Conservation (phyloP, 352 stramenopile species). For the Phytophthora pistaciae region DNA sequence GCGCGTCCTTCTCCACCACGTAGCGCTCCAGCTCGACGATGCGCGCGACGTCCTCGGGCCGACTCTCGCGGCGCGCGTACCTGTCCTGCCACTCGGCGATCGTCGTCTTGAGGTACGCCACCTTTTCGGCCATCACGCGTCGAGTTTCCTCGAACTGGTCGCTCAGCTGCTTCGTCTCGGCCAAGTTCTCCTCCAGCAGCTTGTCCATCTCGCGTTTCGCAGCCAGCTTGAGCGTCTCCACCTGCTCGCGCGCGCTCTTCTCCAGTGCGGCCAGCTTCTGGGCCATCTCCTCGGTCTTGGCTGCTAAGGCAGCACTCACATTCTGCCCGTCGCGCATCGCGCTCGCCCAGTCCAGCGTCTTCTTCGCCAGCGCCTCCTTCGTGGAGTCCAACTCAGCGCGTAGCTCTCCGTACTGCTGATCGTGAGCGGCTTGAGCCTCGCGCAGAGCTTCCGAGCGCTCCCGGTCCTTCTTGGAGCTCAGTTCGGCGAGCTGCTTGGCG, state of each 20-base stretch:
- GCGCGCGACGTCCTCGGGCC: conserved; percentile 79
- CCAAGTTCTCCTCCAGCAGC: conserved; percentile 71
- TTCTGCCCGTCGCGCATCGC: conserved; percentile 41
- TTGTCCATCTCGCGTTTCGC: conserved; percentile 76
- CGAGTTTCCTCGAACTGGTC: conserved; percentile 79
- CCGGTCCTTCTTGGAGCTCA: conserved; percentile 49
- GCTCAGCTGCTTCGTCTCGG: conserved; percentile 70
- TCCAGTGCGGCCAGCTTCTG: conserved; percentile 48
- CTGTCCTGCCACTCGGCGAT: conserved; percentile 67
- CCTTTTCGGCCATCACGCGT: conserved; percentile 62
- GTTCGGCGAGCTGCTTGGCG: conserved; percentile 37
- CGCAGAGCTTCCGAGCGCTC: conserved; percentile 40
- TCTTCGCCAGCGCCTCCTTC: conserved; percentile 35
- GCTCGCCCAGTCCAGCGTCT: conserved; percentile 41
- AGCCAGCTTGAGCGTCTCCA: conserved; percentile 64
- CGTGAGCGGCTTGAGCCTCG: conserved; percentile 37
- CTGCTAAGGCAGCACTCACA: conserved; percentile 37
- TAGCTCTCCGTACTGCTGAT: conserved; percentile 37
- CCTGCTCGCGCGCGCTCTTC: conserved; percentile 46
- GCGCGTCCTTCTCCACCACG: conserved; percentile 74
- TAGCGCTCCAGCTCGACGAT: conserved; percentile 78
- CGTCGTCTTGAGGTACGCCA: conserved; percentile 46
- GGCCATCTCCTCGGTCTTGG: conserved; percentile 43
- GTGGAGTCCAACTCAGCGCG: conserved; percentile 31
- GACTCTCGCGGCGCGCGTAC: conserved; percentile 70